Evolutionary conservation across 345 rosid species (phyloP).

Genomic region (Dovyalis caffra): DNA sequence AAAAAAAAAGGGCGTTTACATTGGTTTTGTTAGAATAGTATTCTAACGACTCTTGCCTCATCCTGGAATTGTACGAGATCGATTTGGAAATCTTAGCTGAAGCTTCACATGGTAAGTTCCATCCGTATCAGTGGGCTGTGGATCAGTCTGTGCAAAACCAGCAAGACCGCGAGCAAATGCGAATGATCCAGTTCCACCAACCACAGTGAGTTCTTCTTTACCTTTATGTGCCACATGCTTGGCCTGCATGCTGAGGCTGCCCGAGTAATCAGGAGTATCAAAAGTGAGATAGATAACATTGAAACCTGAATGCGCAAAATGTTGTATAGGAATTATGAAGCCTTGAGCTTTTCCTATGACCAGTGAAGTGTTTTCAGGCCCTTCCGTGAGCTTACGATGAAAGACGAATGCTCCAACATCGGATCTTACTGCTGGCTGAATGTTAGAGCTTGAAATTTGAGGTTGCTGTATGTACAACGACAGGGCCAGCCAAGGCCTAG

Average conservation of each 20-base stretch:
- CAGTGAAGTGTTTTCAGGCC: conserved; percentile 68
- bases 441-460: conserved; percentile 17
- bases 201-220: conserved; percentile 54
- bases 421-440: conserved; percentile 3
- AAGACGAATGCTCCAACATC: conserved; percentile 55
- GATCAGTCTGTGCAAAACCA: conserved; percentile 39
- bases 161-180: conserved; percentile 81
- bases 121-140: conserved; percentile 10
- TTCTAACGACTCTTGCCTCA: conserved; percentile 20
- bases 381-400: conserved; percentile 59
- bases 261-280: conserved; percentile 48
- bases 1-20: neutral
- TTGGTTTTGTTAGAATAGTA: neutral
- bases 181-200: conserved; percentile 80
- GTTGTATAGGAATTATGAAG: conserved; percentile 59
- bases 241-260: conserved; percentile 65
- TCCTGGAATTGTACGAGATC: conserved; percentile 47
- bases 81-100: conserved; percentile 59
- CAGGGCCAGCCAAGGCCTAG: conserved; percentile 52
- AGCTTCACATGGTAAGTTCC: conserved; percentile 70
- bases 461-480: conserved; percentile 76
- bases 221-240: conserved; percentile 36
- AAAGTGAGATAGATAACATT: conserved; percentile 69
- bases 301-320: conserved; percentile 61
- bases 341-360: conserved; percentile 76